Evolutionary conservation across 1,284 basidiomycete genomes (phyloP).

Genomic region (Pisolithus thermaeus): DNA sequence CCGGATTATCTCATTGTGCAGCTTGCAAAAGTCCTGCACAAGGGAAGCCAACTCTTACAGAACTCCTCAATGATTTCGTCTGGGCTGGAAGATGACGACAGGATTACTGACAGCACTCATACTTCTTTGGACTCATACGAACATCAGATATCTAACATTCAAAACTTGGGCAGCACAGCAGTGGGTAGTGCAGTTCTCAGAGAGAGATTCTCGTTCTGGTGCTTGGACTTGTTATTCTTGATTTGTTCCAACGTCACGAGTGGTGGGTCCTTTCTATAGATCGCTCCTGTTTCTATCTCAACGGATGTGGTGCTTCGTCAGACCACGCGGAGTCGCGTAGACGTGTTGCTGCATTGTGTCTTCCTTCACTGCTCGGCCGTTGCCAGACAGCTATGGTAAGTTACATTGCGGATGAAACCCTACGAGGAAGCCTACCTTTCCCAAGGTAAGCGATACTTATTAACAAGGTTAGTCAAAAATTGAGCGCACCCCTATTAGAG

Average conservation of each 20-base stretch:
- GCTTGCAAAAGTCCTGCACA: conserved; percentile 69
- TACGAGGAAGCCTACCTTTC: conserved; percentile 83
- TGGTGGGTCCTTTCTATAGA: conserved; percentile 36
- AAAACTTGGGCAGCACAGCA: conserved; percentile 55
- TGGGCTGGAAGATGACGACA: conserved; percentile 1
- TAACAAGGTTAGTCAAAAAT: conserved; percentile 4
- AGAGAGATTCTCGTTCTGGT: conserved; percentile 92
- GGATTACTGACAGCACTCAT: background rate
- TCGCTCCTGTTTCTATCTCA: background rate
- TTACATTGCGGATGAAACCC: conserved; percentile 76
- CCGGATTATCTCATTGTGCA: conserved; percentile 69
- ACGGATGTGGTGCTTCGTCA: conserved; percentile 22
- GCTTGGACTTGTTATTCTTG: conserved; percentile 83
- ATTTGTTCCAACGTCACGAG: conserved; percentile 61
- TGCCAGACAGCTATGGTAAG: conserved; percentile 62
- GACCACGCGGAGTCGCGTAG: conserved; percentile 55
- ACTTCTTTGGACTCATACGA: conserved; percentile 16
- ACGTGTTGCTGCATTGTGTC: conserved; percentile 63
- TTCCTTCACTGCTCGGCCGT: conserved; percentile 69
- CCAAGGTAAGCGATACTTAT: conserved; percentile 48
- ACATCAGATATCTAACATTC: conserved; percentile 36
- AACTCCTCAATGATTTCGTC: conserved; percentile 16
- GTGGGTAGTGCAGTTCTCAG: conserved; percentile 53
- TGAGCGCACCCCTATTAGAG: conserved; percentile 37
- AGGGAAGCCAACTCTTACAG: conserved; percentile 71